Base-by-base conservation (phyloP, 306 rosid species). In the Senna tora region DNA sequence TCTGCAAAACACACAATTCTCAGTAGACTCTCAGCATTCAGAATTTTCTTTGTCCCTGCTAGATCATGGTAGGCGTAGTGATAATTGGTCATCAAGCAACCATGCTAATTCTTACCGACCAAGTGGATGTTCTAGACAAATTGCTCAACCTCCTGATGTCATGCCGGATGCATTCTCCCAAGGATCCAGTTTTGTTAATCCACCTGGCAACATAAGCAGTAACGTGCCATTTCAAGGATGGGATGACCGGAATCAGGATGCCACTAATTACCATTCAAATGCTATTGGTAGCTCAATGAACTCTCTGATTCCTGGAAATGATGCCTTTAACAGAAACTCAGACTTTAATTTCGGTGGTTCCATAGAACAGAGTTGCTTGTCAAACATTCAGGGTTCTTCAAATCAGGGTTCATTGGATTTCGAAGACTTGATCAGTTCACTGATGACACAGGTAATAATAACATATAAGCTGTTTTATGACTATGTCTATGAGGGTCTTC, bases 381-480 rank as follows among this genome's bases (percentile, higher is more conserved):
- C 90, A 30, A 83, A 58, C 39, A 87, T 57, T 76, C 79, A 72
- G 15, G 98, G 96, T 57, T 85, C 97, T n/a, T n/a, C n/a, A n/a
- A n/a, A 61, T 76, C 79, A 72, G 15, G 98, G 96, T 57, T 85
- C 97, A 41, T 83, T 91, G 89, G 97, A 92, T 63, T 84, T 93
- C 88, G 97, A 92, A 67, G 96, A 89, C 76, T 78, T 91, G 32
- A 89, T 89, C 42, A 69, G 78, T 52, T 79, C 94, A 58, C 82
- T 86, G 92, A 85, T 85, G 70, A 85, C 83, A 70, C 88, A 89
- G 96, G 98, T 36, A 36, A 36, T 94, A 80, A 73, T 71, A 57
- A 55, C 75, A 65, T 80, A 41, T 79, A 55, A 30, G 45, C 28
- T 25, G 36, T 20, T 41, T 55, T n/a, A 42, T n/a, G n/a, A n/a